Evolutionary conservation across 2,329 filamentous ascomycete species (phyloP).

Genomic region (Aspergillus carbonarius): DNA sequence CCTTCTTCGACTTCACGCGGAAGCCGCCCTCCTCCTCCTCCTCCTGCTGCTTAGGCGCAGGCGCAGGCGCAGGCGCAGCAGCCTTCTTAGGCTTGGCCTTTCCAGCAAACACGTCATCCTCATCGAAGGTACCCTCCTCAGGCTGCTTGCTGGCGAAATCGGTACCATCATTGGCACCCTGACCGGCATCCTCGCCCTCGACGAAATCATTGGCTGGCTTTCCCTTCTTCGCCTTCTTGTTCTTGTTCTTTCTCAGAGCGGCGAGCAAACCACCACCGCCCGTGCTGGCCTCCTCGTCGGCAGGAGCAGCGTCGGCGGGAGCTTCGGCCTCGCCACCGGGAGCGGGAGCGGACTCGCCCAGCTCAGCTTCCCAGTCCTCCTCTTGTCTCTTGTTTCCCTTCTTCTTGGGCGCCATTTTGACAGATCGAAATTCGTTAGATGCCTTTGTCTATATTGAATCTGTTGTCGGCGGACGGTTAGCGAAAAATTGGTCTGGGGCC

Average conservation of each 20-base stretch:
- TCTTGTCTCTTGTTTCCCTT: slow-evolving; percentile 83
- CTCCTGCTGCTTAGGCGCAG: slow-evolving; percentile 45
- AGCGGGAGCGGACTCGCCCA: slow-evolving; percentile 69
- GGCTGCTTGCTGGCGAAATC: slow-evolving; percentile 68
- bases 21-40: slow-evolving; percentile 57
- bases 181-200: slow-evolving; percentile 63
- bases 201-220: slow-evolving; percentile 70
- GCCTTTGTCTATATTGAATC: neutral
- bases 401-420: slow-evolving; percentile 85
- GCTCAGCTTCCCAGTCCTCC: slow-evolving; percentile 92
- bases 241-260: slow-evolving; percentile 76
- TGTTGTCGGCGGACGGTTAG: neutral
- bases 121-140: slow-evolving; percentile 74
- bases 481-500: neutral
- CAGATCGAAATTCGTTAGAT: neutral
- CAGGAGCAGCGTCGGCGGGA: slow-evolving; percentile 47
- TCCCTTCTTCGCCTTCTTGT: slow-evolving; percentile 89
- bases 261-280: slow-evolving; percentile 70
- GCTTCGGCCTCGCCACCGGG: slow-evolving; percentile 46
- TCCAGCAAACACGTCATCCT: slow-evolving; percentile 82
- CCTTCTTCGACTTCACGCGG: slow-evolving; percentile 87
- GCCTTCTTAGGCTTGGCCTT: slow-evolving; percentile 48
- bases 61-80: slow-evolving; percentile 47
- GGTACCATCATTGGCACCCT: slow-evolving; percentile 36
- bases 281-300: slow-evolving; percentile 55